These are phyloP conservation scores for Toxoplasma gondii DNA, from an alignment of 169 alveolate species.

Conservation along the genomic window DNA sequence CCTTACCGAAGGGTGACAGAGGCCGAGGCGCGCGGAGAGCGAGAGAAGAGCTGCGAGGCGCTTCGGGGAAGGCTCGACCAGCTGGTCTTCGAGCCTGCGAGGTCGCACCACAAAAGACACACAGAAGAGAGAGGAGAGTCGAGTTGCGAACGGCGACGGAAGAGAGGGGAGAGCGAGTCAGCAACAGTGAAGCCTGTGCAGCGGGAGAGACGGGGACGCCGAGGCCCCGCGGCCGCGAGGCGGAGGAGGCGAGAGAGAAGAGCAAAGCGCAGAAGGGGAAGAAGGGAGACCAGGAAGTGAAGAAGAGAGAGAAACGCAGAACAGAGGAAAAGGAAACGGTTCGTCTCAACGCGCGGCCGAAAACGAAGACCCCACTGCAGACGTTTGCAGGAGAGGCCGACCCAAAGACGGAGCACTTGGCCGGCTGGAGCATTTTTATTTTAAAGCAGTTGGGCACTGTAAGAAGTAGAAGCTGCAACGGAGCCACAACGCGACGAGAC, in stretches of 20 bases:
- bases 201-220: background rate
- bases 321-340: background rate
- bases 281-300: background rate
- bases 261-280: background rate
- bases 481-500: too few species aligned
- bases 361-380: background rate
- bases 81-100: conserved; percentile 12
- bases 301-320: background rate
- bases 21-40: background rate
- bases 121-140: background rate
- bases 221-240: background rate
- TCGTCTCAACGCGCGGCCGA: background rate
- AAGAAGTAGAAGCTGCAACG: background rate
- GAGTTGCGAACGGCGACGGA: background rate
- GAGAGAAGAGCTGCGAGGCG: background rate
- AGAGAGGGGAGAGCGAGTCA: background rate
- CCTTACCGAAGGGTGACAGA: background rate
- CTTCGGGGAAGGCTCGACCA: background rate
- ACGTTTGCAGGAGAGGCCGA: background rate
- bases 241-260: background rate
- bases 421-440: background rate
- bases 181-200: background rate
- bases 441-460: background rate
- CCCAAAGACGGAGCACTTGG: background rate
- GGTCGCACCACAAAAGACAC: too few species aligned